Percentiles rank a stretch among this genome's conserved stretches.
Evolutionary conservation across 805 yeast species (phyloP).

Genomic region (Yamadazyma scolyti): DNA sequence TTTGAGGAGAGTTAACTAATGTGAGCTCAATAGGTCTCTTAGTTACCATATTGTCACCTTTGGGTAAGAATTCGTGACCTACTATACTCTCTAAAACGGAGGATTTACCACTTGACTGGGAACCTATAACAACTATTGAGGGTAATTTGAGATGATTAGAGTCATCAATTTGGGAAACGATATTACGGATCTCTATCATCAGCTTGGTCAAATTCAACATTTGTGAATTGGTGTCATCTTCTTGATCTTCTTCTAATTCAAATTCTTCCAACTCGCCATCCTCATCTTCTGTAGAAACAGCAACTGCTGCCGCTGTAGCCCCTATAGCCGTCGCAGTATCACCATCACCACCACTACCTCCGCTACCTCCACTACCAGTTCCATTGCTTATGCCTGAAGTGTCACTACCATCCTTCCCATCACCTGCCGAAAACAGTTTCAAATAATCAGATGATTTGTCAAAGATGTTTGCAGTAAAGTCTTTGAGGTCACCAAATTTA

Average conservation of each 20-base stretch:
- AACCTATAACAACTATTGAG: conserved; percentile 93
- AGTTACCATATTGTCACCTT: conserved; percentile 97
- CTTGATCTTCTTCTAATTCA: conserved; percentile 42
- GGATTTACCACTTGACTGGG: conserved; percentile 96
- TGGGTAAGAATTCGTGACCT: conserved; percentile 96
- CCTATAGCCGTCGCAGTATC: conserved; percentile 40
- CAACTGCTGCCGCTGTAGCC: conserved; percentile 51
- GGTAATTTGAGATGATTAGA: conserved; percentile 80
- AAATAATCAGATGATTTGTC: conserved; percentile 47
- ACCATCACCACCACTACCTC: conserved; percentile 29
- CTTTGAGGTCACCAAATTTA: conserved; percentile 58
- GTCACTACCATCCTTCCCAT: conserved; percentile 1
- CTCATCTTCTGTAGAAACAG: conserved; percentile 36
- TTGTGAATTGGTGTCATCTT: conserved; percentile 65
- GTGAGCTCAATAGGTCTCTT: conserved; percentile 96
- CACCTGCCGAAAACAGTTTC: conserved; percentile 22
- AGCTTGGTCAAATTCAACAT: conserved; percentile 88
- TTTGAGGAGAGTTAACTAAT: conserved; percentile 75
- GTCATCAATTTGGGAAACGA: conserved; percentile 72
- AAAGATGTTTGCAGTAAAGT: conserved; percentile 51
- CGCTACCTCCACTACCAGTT: conserved; percentile 18
- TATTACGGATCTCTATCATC: conserved; percentile 92
- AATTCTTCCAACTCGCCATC: conserved; percentile 45
- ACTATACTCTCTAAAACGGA: conserved; percentile 95
- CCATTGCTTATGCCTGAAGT: conserved; percentile 2